Base-by-base conservation (phyloP, 2,329 filamentous ascomycete species). In the Xylaria sp. region DNA sequence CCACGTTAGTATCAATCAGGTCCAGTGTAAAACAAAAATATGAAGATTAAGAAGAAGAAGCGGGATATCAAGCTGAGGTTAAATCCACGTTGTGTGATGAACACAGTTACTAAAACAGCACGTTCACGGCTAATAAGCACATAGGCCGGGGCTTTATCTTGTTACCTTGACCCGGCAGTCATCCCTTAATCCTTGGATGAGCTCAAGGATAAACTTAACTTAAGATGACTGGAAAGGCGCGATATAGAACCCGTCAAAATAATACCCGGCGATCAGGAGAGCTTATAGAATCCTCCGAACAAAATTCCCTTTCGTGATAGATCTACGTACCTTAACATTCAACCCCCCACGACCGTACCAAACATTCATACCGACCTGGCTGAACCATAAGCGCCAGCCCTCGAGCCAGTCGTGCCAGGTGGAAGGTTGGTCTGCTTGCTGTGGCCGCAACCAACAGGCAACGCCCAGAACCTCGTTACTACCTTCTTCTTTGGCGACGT, bases 391-490 rank as follows among this genome's bases (percentile, higher is more conserved):
- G n/a, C 83, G 80, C 88, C 90, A 92, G 63, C 80, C 81, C 63
- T 90, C 87, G 1, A 86, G 75, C 84, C 88, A 92, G 55, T 87
- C 83, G 27, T 81, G 78, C 90, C 90, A 92, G 5, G 83, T 85
- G 50, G 85, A 79, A 17, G 84, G 81, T 53, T 83, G 74, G 4
- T 77, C 79, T 0, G 81, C 76, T 0, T 80, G 79, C 15, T 82
- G 82, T 0, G 90, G 90, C 0, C 84, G 84, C 60, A 92, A 81
- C 91, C 91, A 93, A 86, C 91, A 92, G 64, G 89, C 87, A 27
- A 92, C 88, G 10, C 91, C 91, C 31, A 92, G 83, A 39, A 92
- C 84, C 64, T 85, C 84, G 45, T 82, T 79, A 57, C 74, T 78
- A 0, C 82, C 80, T 3, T 83, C 79, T 72, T 90, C 87, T 77